Evolutionary conservation across 176 grass and related monocot species (phyloP), one percentile per base, ranked within the genome.

Genomic region (Dendrocalamus sinicus): DNA sequence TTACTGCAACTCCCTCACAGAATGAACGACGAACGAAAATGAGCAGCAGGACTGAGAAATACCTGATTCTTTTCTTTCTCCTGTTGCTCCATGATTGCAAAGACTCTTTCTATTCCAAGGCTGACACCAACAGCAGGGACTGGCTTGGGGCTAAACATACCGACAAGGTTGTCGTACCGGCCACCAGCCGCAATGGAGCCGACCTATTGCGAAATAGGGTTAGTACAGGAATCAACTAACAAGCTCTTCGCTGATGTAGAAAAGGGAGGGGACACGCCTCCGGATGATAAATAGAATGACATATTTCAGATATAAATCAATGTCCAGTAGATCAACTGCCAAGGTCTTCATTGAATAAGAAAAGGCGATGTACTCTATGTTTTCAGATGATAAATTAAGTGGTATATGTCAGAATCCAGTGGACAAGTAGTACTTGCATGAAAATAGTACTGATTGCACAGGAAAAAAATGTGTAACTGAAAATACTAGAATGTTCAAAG

Each of bases 141-240:
- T 84, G 91, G 90, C 79, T 96, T 96, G 40, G 92, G 90, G 8
- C 97, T 99, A 74, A 99, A 99, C 94, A 99, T 99, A 62, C 97
- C 97, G 1, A 94, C 94, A 58, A 99, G 91, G 46, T 96, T 96
- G 81, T 94, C 94, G 12, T 99, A 99, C 62, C 94, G 82, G 20
- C 97, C 97, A 32, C 97, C 97, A 57, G 97, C 97, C 6, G 97
- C 97, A 81, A 99, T 96, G 48, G 97, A 99, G 23, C 97, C 97
- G 53, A 99, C 94, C 97, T 99, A 69, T 75, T 58, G 48, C 6
- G 5, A 80, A 78, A 73, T 22, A 84, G n/a, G 8, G 44, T 88
- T 39, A 86, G 82, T 19, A 47, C 63, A 90, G 35, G 7, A 88
- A 76, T 65, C 7, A 70, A 9, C 62, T 65, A 82, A 59, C 51